Evolutionary conservation across 2,329 filamentous ascomycete genomes (phyloP), one percentile per base, ranked within the genome.

Genomic region (Fusarium staphyleae): DNA sequence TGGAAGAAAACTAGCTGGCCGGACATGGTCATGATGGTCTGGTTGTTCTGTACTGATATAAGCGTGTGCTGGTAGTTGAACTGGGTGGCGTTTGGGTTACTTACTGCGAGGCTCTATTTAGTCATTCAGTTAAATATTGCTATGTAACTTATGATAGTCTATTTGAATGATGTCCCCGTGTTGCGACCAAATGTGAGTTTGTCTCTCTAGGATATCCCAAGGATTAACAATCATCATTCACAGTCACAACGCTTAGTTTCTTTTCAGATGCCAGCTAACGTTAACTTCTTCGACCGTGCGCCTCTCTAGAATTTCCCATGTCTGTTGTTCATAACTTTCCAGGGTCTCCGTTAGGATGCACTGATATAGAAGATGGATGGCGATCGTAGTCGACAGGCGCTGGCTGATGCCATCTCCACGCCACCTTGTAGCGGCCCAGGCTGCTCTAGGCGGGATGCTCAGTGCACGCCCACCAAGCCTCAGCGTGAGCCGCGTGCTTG

Each of bases 1-100:
- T 81, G 10, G 83, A 85, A 48, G 74, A 77, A 36, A 81, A 80
- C 32, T 61, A 53, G 11, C 67, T 40, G 41, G 3, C 28, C 28
- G 11, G 43, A 42, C n/a, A 50, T 29, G 42, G 44, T 33, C 15
- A 37, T 28, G 24, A 15, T 41, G 30, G 30, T 36, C 26, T 10
- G n/a, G 26, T 45, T 35, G 36, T 26, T 22, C 14, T 29, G 16
- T 51, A 40, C 42, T 55, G 15, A 37, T 52, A 37, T 37, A 16
- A 35, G 12, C 19, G 4, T n/a, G 32, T 8, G 22, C n/a, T 37
- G 24, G 40, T 32, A 34, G 36, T 19, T 44, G 32, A 34, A 16
- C 19, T 37, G n/a, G 7, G 13, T 9, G 59, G 51, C 55, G 55
- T 62, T 56, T 40, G 11, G 35, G 22, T 43, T 8, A 22, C 8